These are phyloP conservation scores for sorghum (Sorghum bicolor) DNA, from an alignment of 176 grass and related monocot species.

Conservation along the genomic window Sorghum_bicolor_NCBIv3 NC_012870.2:11186001-11186500, in stretches of 20 bases:
- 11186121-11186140: slow-evolving; percentile 61
- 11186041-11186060: neutral
- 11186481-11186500: neutral
- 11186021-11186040: neutral
- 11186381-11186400: neutral
- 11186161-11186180: slow-evolving; percentile 70
- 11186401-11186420: neutral
- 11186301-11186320: slow-evolving; percentile 17
- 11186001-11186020: neutral
- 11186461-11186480: neutral
- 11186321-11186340: neutral
- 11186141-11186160: slow-evolving; percentile 73
- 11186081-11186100: slow-evolving; percentile 56
- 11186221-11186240: neutral
- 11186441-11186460: neutral
- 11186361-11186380: neutral
- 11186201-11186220: slow-evolving; percentile 31
- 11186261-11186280: slow-evolving; percentile 5
- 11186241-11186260: slow-evolving; percentile 19
- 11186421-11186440: neutral
- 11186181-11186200: slow-evolving; percentile 55
- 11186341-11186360: slow-evolving; percentile 15
- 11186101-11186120: slow-evolving; percentile 62
- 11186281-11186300: slow-evolving; percentile 18
- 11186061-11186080: neutral